Base-by-base conservation (phyloP, 1,284 basidiomycete genomes). In the Apiotrichum veenhuisii region DNA sequence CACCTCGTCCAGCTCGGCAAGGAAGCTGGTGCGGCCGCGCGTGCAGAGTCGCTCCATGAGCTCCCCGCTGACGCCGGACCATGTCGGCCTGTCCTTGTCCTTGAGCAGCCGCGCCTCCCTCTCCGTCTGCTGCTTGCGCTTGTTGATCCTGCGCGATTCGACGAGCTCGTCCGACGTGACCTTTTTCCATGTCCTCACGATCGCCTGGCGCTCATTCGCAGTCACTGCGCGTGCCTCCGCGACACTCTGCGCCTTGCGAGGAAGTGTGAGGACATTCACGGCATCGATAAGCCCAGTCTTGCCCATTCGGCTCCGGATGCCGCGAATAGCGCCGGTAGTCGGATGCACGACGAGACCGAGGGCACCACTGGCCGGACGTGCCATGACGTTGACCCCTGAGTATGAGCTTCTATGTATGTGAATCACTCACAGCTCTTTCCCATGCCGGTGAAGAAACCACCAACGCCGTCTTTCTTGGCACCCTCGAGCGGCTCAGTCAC, bases 401-500 rank as follows among this genome's bases (percentile, higher is more conserved):
- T 8, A 41, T 54, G 40, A 48, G 53, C 26, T n/a, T 8, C 8
- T 18, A 9, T 0, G 0, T 2, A 11, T 23, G 17, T 2, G 22
- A 17, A 3, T 9, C 14, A 77, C 80, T 80, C 41, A 37, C 51
- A 42, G 25, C 55, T 30, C 2, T 22, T 26, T 20, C 25, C 33
- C 11, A 50, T 27, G 17, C 55, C 59, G n/a, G 45, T 27, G 38
- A 63, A 27, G 33, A 46, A 45, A 54, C 57, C 67, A 58, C 55
- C 41, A n/a, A 55, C 12, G 17, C 50, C 53, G 63, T 57, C 81
- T 81, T 80, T 57, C 81, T 80, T 69, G 4, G 77, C 79, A 5
- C 82, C 82, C 11, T 79, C 43, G 36, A 79, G 61, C 37, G 82
- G 81, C 63, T 83, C 82, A 17, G 70, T 78, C n/a, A 83, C 78